phyloP scores from a whole-genome alignment of 2,329 filamentous ascomycete species.

The Rhexocercosporidium sp. region DNA sequence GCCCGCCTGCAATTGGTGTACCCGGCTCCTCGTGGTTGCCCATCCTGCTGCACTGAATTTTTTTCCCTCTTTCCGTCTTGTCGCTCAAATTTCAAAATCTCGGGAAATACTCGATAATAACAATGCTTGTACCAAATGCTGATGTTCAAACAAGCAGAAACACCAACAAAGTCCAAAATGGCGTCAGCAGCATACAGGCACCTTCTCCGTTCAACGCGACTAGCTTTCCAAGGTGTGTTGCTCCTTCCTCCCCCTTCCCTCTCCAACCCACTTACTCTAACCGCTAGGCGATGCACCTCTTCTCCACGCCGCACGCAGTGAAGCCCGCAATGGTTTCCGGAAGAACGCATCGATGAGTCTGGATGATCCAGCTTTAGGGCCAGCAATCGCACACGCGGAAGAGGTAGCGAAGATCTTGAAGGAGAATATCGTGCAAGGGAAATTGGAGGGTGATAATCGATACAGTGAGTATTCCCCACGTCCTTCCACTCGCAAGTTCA shows the following conservation, averaged over 20 bases:
- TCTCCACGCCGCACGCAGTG: conserved; percentile 70
- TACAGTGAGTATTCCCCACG: conserved; percentile 61
- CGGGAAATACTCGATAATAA: neutral
- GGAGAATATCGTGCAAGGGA: conserved; percentile 88
- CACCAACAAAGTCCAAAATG: conserved; percentile 47
- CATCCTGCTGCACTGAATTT: neutral
- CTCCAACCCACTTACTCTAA: neutral
- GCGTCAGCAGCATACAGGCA: conserved; percentile 80
- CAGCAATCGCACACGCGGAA: conserved; percentile 77
- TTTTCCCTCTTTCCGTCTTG: neutral
- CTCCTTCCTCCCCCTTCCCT: neutral
- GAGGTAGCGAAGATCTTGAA: conserved; percentile 81
- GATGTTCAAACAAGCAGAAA: conserved; percentile 23
- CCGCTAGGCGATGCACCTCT: conserved; percentile 70
- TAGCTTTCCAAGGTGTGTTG: conserved; percentile 78
- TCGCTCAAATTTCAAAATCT: neutral
- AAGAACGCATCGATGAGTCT: conserved; percentile 64
- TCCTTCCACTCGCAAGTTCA: neutral
- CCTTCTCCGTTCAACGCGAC: conserved; percentile 77
- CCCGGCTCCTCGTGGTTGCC: neutral
- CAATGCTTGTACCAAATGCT: neutral
- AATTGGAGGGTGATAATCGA: conserved; percentile 52
- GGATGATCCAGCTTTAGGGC: conserved; percentile 61
- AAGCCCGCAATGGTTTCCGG: conserved; percentile 78
- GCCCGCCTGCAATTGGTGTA: neutral